Evolutionary conservation across 495 filamentous ascomycete genomes (phyloP).

Genomic region (Lasiosphaeris hirsuta): DNA sequence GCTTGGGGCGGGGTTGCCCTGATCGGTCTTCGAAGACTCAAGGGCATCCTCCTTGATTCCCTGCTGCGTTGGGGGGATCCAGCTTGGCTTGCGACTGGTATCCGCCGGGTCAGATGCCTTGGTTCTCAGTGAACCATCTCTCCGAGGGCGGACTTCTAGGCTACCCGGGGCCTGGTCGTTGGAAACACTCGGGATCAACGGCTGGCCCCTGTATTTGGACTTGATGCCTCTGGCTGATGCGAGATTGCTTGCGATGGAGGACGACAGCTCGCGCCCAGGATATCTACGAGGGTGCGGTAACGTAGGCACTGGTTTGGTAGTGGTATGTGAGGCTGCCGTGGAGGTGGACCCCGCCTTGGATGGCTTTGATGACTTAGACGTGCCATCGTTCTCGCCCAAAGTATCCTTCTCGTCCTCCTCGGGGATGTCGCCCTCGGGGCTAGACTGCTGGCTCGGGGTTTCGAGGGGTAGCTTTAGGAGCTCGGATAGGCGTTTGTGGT

Average conservation of each 20-base stretch:
- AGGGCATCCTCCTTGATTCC: constrained; percentile 24
- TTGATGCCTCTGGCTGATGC: constrained; percentile 87
- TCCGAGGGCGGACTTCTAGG: constrained; percentile 56
- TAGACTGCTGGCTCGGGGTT: constrained; percentile 46
- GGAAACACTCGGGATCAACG: constrained; percentile 65
- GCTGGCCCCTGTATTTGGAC: constrained; percentile 60
- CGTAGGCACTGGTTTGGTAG: constrained; percentile 44
- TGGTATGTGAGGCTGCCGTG: constrained; percentile 23
- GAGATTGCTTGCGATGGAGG: constrained; percentile 88
- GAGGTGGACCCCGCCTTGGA: constrained; percentile 18
- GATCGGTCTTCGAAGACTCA: constrained; percentile 21
- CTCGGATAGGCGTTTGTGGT: constrained; percentile 76
- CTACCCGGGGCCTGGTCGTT: constrained; percentile 73
- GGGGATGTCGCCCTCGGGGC: constrained; percentile 33
- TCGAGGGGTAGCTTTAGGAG: constrained; percentile 70
- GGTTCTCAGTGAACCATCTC: constrained; percentile 38
- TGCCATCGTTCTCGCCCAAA: constrained; percentile 17
- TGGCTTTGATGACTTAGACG: constrained; percentile 14
- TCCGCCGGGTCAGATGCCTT: constrained; percentile 35
- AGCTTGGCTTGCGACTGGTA: constrained; percentile 41
- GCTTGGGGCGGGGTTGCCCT: constrained; percentile 1
- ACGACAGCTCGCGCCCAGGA: constrained; percentile 63
- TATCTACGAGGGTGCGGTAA: constrained; percentile 48
- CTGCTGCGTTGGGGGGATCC: constrained; percentile 33
- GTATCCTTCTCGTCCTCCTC: constrained; percentile 39